Evolutionary conservation across 1,284 basidiomycete genomes (phyloP).

Genomic region (Ustilago vetiveriae): DNA sequence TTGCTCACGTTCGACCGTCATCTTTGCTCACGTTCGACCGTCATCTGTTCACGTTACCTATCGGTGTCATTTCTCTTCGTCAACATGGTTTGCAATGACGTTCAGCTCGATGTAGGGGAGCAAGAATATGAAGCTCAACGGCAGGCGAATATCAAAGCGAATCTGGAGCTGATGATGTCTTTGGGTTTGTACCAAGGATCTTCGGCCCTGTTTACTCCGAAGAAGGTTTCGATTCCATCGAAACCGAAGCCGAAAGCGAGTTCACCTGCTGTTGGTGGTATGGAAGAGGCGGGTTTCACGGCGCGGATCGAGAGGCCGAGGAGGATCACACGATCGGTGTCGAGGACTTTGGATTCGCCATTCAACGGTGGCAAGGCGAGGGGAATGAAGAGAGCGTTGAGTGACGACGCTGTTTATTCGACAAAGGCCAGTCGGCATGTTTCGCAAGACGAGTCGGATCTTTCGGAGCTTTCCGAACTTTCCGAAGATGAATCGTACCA

Average conservation of each 20-base stretch:
- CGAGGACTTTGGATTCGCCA: constrained; percentile 1
- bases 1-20: no score
- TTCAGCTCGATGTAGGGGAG: not conserved
- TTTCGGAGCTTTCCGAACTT: no score
- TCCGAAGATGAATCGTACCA: no score
- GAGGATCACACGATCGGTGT: constrained; percentile 21
- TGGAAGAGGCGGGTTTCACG: not conserved
- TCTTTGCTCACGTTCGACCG: no score
- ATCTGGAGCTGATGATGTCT: constrained; percentile 37
- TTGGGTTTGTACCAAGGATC: constrained; percentile 27
- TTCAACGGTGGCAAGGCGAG: not conserved
- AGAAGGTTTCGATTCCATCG: not conserved
- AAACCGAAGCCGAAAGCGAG: constrained; percentile 3
- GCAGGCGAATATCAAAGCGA: constrained; percentile 27
- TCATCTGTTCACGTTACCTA: no score
- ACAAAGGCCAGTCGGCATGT: not conserved
- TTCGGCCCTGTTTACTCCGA: constrained; percentile 2
- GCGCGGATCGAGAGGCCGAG: not conserved
- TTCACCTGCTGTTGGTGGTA: not conserved
- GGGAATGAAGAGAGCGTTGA: constrained; percentile 15
- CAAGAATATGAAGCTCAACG: constrained; percentile 35
- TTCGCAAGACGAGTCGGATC: constrained; percentile 11
- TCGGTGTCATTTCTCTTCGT: no score
- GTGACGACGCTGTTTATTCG: not conserved
- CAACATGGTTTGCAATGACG: constrained; percentile 6